These are phyloP conservation scores for Didymella keratinophila DNA, from an alignment of 2,329 filamentous ascomycete genomes.

Conservation along the genomic window DNA sequence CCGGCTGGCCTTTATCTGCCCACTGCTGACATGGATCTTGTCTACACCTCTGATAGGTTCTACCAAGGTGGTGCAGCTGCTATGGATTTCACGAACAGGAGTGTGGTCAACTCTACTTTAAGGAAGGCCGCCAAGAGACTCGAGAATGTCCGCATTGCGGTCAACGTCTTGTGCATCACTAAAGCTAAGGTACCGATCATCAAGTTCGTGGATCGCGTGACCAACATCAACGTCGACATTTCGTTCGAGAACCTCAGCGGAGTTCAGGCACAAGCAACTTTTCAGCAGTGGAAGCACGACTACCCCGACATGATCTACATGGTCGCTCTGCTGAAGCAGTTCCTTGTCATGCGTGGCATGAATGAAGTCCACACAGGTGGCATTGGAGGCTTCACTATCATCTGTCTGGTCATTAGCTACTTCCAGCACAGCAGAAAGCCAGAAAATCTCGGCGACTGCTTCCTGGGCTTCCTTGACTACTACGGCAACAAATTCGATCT, in stretches of 20 bases:
- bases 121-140: slow-evolving; percentile 70
- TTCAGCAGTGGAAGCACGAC: slow-evolving; percentile 76
- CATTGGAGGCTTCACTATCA: slow-evolving; percentile 91
- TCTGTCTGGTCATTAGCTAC: slow-evolving; percentile 90
- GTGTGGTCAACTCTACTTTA: slow-evolving; percentile 63
- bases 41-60: slow-evolving; percentile 74
- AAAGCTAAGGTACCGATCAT: slow-evolving; percentile 87
- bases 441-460: slow-evolving; percentile 75
- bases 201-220: slow-evolving; percentile 83
- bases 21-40: slow-evolving; percentile 92
- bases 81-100: slow-evolving; percentile 47
- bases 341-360: slow-evolving; percentile 84
- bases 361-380: slow-evolving; percentile 93
- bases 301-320: slow-evolving; percentile 88
- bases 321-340: slow-evolving; percentile 90
- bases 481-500: slow-evolving; percentile 87
- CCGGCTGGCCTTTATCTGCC: slow-evolving; percentile 79
- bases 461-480: slow-evolving; percentile 87
- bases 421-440: slow-evolving; percentile 69
- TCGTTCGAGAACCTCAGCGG: slow-evolving; percentile 94
- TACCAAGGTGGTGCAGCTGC: slow-evolving; percentile 58
- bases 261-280: slow-evolving; percentile 79
- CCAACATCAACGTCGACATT: slow-evolving; percentile 85
- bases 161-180: slow-evolving; percentile 70
- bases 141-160: slow-evolving; percentile 60